Conservation (phyloP, 2,329 filamentous ascomycete genomes). For the Cladorrhinum sp. region DNA sequence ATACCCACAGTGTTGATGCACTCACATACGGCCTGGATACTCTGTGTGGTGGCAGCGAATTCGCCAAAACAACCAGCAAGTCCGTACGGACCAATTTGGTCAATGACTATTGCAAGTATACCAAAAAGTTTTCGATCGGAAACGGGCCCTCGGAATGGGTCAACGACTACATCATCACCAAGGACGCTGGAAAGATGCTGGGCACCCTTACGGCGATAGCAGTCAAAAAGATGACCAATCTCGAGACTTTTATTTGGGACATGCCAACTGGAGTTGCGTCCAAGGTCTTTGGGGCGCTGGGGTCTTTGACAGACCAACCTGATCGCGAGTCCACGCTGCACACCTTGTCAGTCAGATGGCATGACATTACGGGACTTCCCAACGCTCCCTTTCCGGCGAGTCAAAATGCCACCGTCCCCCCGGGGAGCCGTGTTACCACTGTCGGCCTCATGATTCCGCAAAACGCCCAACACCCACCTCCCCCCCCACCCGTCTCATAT, state of each 20-base stretch:
- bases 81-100: slow-evolving; percentile 32
- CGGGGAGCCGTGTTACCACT: slow-evolving; percentile 40
- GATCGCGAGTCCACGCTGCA: slow-evolving; percentile 64
- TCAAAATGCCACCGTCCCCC: slow-evolving; percentile 28
- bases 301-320: slow-evolving; percentile 62
- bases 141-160: slow-evolving; percentile 78
- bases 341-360: slow-evolving; percentile 77
- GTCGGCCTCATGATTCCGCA: slow-evolving; percentile 39
- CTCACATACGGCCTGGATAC: slow-evolving; percentile 80
- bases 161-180: slow-evolving; percentile 75
- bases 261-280: slow-evolving; percentile 82
- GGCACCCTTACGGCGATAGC: slow-evolving; percentile 76
- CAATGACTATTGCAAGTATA: slow-evolving; percentile 76
- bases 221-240: slow-evolving; percentile 75
- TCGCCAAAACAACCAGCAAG: slow-evolving; percentile 39
- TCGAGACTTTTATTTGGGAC: slow-evolving; percentile 83
- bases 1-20: slow-evolving; percentile 72
- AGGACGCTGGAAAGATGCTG: slow-evolving; percentile 86
- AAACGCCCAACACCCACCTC: slow-evolving; percentile 31
- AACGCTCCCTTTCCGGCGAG: slow-evolving; percentile 24
- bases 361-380: slow-evolving; percentile 63
- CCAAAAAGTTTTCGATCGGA: slow-evolving; percentile 78
- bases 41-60: slow-evolving; percentile 63
- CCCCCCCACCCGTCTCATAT: slow-evolving; percentile 43
- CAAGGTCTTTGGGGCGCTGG: slow-evolving; percentile 76